Conservation (phyloP, 2,329 filamentous ascomycete genomes). For the Arthroderma sp. region DNA sequence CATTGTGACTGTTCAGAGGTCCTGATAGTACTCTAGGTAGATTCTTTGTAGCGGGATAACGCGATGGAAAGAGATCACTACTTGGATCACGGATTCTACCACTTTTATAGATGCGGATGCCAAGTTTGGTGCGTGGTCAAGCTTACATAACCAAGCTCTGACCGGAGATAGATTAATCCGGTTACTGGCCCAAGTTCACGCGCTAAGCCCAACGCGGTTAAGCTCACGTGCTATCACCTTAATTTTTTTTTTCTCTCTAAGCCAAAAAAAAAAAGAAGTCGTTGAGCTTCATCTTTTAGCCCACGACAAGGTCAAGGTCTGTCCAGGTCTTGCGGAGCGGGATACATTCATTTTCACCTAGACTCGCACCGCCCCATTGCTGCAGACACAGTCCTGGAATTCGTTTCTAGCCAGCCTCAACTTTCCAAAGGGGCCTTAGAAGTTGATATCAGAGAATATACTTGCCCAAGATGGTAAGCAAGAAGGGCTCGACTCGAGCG, state of each 20-base stretch:
- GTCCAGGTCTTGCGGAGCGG: background rate
- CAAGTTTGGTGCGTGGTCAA: background rate
- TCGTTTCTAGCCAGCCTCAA: background rate
- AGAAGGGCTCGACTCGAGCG: constrained; percentile 33
- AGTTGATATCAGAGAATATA: background rate
- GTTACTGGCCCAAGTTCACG: background rate
- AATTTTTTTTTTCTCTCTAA: constrained; percentile 11
- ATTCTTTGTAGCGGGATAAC: too few relatives aligned
- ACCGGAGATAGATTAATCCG: background rate
- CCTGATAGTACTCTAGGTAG: too few relatives aligned
- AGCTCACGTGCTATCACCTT: constrained; percentile 8
- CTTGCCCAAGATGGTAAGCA: constrained; percentile 31
- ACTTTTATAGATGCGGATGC: background rate
- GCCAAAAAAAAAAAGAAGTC: too few relatives aligned
- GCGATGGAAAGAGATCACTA: too few relatives aligned
- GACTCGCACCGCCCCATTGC: background rate
- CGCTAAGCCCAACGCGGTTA: constrained; percentile 8
- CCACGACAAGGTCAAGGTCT: constrained; percentile 1
- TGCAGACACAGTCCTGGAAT: background rate
- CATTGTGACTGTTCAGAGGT: too few relatives aligned
- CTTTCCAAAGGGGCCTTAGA: background rate
- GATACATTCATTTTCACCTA: background rate
- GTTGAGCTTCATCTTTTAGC: too few relatives aligned
- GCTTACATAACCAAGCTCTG: background rate
- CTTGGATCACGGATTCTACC: too few relatives aligned